A percentile compares a stretch with the other conserved stretches of the same genome.
Conservation (phyloP, 495 filamentous ascomycete species). For the Cetradonia linearis region DNA sequence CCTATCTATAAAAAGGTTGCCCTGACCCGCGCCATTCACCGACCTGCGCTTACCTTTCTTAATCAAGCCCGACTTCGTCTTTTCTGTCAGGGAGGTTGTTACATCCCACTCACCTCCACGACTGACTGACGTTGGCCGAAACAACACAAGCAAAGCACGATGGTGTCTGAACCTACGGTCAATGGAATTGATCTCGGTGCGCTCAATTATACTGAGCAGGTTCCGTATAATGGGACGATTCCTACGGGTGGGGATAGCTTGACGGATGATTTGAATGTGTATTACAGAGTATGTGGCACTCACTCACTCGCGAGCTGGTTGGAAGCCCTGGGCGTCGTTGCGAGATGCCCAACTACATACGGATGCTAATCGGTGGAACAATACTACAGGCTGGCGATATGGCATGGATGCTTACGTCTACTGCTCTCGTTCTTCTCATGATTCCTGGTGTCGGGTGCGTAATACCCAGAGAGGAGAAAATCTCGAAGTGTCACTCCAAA, state of each 20-base stretch:
- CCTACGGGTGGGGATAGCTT: slow-evolving; percentile 66
- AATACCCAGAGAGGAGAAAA: background rate
- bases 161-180: slow-evolving; percentile 8
- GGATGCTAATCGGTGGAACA: slow-evolving; percentile 8
- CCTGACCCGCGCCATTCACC: background rate
- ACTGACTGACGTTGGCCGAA: background rate
- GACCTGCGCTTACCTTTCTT: background rate
- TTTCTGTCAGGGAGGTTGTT: background rate
- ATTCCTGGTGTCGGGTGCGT: slow-evolving; percentile 84
- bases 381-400: slow-evolving; percentile 67
- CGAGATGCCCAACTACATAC: no score
- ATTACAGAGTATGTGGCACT: slow-evolving; percentile 55
- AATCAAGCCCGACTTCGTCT: background rate
- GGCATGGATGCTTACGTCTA: slow-evolving; percentile 78
- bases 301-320: background rate
- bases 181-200: slow-evolving; percentile 33
- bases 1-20: background rate
- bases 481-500: no score
- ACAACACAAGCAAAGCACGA: background rate
- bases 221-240: slow-evolving; percentile 55
- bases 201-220: slow-evolving; percentile 39
- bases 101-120: background rate
- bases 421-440: slow-evolving; percentile 92
- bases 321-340: background rate
- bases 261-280: slow-evolving; percentile 65